These are phyloP conservation scores for Tephrocybe sp. DNA, from an alignment of 768 basidiomycete species.

Conservation along the genomic window DNA sequence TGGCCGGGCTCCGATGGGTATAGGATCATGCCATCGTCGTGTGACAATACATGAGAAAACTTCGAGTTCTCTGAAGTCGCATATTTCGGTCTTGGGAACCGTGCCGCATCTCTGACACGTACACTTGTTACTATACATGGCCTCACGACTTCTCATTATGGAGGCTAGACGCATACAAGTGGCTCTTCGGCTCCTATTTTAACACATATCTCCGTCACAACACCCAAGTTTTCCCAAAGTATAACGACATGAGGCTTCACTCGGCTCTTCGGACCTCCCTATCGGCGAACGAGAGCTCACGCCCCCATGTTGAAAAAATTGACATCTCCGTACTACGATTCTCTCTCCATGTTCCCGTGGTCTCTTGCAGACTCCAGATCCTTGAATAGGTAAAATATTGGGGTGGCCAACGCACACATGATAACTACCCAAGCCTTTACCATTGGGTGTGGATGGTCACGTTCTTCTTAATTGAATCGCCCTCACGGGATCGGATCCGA, in stretches of 20 bases:
- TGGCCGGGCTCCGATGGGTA: too few species aligned
- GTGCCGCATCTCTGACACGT: too few species aligned
- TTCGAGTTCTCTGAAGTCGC: too few species aligned
- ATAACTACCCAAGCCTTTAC: neutral
- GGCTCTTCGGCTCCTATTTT: neutral
- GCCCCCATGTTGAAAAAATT: neutral
- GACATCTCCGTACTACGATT: neutral
- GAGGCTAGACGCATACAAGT: too few species aligned
- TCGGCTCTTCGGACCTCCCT: constrained; percentile 8
- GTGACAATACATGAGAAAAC: too few species aligned
- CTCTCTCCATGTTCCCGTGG: constrained; percentile 1
- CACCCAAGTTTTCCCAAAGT: neutral
- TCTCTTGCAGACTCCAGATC: neutral
- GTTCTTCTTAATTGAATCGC: neutral
- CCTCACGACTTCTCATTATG: too few species aligned
- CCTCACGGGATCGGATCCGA: neutral
- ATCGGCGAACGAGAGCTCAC: neutral
- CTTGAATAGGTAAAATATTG: neutral
- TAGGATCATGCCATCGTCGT: too few species aligned
- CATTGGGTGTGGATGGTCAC: constrained; percentile 1
- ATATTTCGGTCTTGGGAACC: too few species aligned
- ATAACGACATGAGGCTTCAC: neutral
- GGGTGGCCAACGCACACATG: constrained; percentile 3
- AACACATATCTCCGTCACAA: neutral
- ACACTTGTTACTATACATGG: too few species aligned